phyloP scores from a whole-genome alignment of 305 asterid species.

The Fraxinus latifolia region DNA sequence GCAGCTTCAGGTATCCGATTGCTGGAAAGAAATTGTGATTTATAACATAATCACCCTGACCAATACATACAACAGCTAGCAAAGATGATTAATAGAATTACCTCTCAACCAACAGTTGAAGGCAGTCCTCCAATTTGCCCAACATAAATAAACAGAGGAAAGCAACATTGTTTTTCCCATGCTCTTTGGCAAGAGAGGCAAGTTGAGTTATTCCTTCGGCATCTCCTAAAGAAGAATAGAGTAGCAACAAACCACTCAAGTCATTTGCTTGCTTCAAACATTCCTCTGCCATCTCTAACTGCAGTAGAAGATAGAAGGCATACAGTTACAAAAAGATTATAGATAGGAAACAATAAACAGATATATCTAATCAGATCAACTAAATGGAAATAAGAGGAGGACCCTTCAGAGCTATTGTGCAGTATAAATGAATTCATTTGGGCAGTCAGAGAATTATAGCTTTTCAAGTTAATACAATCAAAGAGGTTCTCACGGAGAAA shows the following conservation, averaged over 20 bases:
- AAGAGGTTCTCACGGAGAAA: neutral
- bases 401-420: conserved; percentile 15
- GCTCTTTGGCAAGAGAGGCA: conserved; percentile 77
- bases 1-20: conserved; percentile 99
- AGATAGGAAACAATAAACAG: conserved; percentile 21
- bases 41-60: conserved; percentile 5
- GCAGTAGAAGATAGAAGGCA: conserved; percentile 36
- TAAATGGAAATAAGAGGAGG: neutral
- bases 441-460: neutral
- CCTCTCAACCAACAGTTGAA: conserved; percentile 94
- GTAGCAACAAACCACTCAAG: conserved; percentile 86
- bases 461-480: neutral
- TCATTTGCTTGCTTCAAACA: conserved; percentile 94
- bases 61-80: conserved; percentile 17
- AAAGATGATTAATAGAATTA: conserved; percentile 26
- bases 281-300: conserved; percentile 93
- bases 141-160: conserved; percentile 88
- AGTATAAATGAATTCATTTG: conserved; percentile 5
- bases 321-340: conserved; percentile 6
- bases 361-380: conserved; percentile 13
- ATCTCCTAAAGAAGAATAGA: conserved; percentile 88
- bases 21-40: conserved; percentile 42
- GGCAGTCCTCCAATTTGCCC: conserved; percentile 93
- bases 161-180: conserved; percentile 92
- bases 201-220: conserved; percentile 82